phyloP scores from a whole-genome alignment of 345 rosid genomes.

The Ricinus communis region DNA sequence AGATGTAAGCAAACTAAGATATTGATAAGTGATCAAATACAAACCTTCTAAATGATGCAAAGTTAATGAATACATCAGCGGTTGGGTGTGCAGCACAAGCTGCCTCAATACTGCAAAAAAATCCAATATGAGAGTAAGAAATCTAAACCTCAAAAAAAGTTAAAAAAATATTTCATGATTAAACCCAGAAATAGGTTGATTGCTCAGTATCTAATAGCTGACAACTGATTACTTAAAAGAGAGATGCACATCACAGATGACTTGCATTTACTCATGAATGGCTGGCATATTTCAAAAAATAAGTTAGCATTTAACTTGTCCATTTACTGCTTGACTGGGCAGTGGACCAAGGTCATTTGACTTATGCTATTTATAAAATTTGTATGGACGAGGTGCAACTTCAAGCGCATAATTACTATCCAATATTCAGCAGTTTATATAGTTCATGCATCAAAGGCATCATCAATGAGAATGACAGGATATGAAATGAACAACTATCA shows the following conservation, averaged over 20 bases:
- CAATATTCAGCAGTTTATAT: background rate
- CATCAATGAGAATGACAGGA: background rate
- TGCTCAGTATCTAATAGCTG: background rate
- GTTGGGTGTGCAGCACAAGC: constrained; percentile 93
- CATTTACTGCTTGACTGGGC: background rate
- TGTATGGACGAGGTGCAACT: background rate
- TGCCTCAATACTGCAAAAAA: constrained; percentile 76
- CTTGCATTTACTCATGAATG: background rate
- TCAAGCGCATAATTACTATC: background rate
- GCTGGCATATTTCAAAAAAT: background rate
- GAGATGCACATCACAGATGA: background rate
- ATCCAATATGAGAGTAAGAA: constrained; percentile 13
- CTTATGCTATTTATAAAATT: background rate
- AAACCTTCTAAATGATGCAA: constrained; percentile 90
- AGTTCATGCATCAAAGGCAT: background rate
- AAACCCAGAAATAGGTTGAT: background rate
- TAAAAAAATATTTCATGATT: background rate
- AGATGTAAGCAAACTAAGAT: constrained; percentile 8
- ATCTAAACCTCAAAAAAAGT: constrained; percentile 4
- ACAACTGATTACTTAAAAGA: background rate
- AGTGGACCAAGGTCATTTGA: background rate
- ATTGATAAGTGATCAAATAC: background rate
- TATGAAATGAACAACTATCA: background rate
- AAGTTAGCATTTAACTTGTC: background rate
- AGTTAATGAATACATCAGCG: constrained; percentile 94